Conservation (phyloP, 495 filamentous ascomycete species). For the Lichenothelia convexa region DNA sequence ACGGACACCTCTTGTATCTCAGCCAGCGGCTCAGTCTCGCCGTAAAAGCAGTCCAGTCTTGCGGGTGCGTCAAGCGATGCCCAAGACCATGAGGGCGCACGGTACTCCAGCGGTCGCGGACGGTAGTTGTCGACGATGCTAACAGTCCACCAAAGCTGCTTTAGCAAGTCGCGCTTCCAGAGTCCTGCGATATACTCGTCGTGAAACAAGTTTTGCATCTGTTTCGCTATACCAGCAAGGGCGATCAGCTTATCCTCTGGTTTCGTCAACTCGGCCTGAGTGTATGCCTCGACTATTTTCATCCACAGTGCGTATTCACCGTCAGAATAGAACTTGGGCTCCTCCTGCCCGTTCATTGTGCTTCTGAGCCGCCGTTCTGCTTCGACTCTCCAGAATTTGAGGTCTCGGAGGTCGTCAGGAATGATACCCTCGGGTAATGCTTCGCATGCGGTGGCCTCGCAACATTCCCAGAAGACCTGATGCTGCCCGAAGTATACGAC, state of each 20-base stretch:
- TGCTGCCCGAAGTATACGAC: slow-evolving; percentile 10
- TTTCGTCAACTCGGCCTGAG: background rate
- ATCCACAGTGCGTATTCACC: background rate
- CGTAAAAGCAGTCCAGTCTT: no score
- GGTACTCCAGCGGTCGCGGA: background rate
- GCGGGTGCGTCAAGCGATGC: slow-evolving; percentile 1
- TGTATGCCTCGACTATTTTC: background rate
- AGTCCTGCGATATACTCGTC: slow-evolving; percentile 2
- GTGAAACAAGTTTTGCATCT: background rate
- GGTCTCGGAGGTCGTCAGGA: background rate
- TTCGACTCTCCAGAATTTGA: background rate
- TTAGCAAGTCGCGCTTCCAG: slow-evolving; percentile 1
- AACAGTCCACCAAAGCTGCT: background rate
- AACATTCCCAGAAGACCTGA: slow-evolving; percentile 11
- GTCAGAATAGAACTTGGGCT: background rate
- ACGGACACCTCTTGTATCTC: no score
- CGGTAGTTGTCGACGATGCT: background rate
- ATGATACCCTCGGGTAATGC: background rate
- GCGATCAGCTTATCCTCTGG: background rate
- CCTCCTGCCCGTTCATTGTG: background rate
- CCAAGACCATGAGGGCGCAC: slow-evolving; percentile 7
- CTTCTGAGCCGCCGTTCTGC: background rate
- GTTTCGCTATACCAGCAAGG: background rate
- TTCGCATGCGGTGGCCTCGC: no score
- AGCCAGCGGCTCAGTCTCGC: no score